Percentiles rank a stretch among this genome's conserved stretches.
These are phyloP conservation scores for Neoscytalidium dimidiatum DNA, from an alignment of 2,329 filamentous ascomycete species.

Conservation along the genomic window DNA sequence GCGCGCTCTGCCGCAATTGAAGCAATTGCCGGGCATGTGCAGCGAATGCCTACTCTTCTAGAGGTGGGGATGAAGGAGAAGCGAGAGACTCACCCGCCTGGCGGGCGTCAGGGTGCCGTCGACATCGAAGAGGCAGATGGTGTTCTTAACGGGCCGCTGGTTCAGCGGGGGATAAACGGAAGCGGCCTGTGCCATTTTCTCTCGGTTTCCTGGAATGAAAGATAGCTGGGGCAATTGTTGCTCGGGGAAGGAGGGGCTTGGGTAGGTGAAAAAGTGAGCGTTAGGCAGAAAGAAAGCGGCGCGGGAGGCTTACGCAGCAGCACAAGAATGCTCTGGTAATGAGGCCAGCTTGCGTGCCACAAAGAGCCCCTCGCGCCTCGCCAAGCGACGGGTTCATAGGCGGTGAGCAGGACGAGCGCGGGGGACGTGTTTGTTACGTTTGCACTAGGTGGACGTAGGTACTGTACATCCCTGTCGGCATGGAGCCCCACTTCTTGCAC, in stretches of 20 bases:
- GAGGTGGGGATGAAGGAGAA: conserved; percentile 52
- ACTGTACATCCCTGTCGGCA: not conserved
- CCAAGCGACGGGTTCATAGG: not conserved
- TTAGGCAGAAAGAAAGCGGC: not conserved
- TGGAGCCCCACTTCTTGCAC: too few species aligned
- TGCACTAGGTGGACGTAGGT: not conserved
- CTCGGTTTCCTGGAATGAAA: not conserved
- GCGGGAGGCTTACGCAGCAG: not conserved
- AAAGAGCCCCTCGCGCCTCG: conserved; percentile 1
- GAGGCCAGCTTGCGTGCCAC: conserved; percentile 14
- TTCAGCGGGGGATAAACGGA: conserved; percentile 71
- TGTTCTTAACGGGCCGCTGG: conserved; percentile 86
- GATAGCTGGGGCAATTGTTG: not conserved
- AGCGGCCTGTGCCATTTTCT: conserved; percentile 42
- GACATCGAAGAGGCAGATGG: conserved; percentile 94
- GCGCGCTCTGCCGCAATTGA: not conserved
- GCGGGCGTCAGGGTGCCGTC: conserved; percentile 88
- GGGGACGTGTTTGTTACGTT: conserved; percentile 11
- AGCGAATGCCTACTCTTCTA: conserved; percentile 61
- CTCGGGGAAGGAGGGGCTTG: not conserved
- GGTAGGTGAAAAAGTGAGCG: not conserved
- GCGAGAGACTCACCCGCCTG: conserved; percentile 62
- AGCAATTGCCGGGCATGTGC: not conserved
- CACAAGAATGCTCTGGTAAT: not conserved
- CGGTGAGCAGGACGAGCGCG: conserved; percentile 5